Percentiles rank a stretch among this genome's conserved stretches.
Conservation (phyloP, 2,329 filamentous ascomycete genomes). For the Xylaria polymorpha region DNA sequence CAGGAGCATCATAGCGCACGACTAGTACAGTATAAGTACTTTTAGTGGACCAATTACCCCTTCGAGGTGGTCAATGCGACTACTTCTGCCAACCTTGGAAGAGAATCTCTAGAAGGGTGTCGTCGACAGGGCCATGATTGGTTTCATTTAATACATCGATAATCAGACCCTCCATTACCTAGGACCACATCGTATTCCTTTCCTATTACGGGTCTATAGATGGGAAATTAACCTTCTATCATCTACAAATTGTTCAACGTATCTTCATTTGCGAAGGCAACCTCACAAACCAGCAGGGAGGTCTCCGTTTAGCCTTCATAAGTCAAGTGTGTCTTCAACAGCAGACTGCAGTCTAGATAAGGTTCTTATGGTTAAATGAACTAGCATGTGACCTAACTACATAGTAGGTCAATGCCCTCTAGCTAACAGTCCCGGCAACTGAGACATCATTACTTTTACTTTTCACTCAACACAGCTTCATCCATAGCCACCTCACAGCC, state of each 20-base stretch:
- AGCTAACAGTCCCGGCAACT: not conserved
- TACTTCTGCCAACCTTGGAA: conserved; percentile 6
- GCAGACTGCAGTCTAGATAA: not conserved
- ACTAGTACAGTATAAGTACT: not conserved
- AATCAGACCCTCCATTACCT: not conserved
- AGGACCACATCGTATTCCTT: not conserved
- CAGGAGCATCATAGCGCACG: not conserved
- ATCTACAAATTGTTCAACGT: not conserved
- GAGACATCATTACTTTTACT: not conserved
- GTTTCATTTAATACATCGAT: not conserved
- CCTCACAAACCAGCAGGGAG: not conserved
- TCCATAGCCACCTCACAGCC: not conserved
- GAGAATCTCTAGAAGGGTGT: not conserved
- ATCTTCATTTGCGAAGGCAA: not conserved
- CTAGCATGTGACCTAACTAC: not conserved
- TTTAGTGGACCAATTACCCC: not conserved
- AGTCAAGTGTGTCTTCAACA: not conserved
- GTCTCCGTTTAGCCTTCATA: not conserved
- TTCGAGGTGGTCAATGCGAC: conserved; percentile 18
- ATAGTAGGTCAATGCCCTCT: not conserved
- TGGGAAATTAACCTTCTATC: not conserved
- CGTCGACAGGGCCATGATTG: conserved; percentile 4
- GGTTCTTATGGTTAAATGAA: not conserved
- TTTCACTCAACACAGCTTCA: conserved; percentile 1
- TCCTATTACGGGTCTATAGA: conserved; percentile 7